Conservation (phyloP, 2,329 filamentous ascomycete species). For the Fusarium nelsonii region DNA sequence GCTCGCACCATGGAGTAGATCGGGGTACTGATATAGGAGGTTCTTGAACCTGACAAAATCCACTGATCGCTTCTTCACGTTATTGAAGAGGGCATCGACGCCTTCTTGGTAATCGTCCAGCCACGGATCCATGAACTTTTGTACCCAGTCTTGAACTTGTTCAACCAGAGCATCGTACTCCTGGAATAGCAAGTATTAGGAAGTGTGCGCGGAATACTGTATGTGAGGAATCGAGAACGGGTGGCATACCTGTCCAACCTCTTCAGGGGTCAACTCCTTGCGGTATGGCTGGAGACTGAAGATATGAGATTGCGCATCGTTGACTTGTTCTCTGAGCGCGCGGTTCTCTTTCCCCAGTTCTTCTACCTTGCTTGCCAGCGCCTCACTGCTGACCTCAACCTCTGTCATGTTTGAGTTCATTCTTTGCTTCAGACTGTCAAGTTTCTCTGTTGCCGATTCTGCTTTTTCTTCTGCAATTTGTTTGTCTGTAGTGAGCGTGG, state of each 20-base stretch:
- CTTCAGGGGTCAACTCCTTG: slow-evolving; percentile 54
- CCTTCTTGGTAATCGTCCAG: slow-evolving; percentile 48
- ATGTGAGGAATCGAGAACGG: background rate
- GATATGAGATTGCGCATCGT: slow-evolving; percentile 56
- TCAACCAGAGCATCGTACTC: slow-evolving; percentile 55
- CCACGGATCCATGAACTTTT: slow-evolving; percentile 51
- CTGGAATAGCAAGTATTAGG: slow-evolving; percentile 42
- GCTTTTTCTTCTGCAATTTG: slow-evolving; percentile 51
- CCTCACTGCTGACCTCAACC: slow-evolving; percentile 43
- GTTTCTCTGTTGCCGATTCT: slow-evolving; percentile 43
- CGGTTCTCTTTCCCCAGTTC: slow-evolving; percentile 48
- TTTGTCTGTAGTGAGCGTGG: slow-evolving; percentile 42
- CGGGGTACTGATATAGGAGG: slow-evolving; percentile 48
- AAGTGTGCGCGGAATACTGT: background rate
- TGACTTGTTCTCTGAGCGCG: slow-evolving; percentile 49
- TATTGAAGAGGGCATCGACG: slow-evolving; percentile 40
- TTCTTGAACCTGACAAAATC: slow-evolving; percentile 48
- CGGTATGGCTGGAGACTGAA: slow-evolving; percentile 58
- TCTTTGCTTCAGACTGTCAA: slow-evolving; percentile 44
- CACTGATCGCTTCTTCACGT: slow-evolving; percentile 39
- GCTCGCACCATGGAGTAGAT: slow-evolving; percentile 50
- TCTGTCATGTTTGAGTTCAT: slow-evolving; percentile 43
- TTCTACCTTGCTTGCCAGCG: slow-evolving; percentile 37
- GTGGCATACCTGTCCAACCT: slow-evolving; percentile 52
- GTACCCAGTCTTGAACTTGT: slow-evolving; percentile 53